A percentile compares a stretch with the other conserved stretches of the same genome.
phyloP scores from a whole-genome alignment of 495 filamentous ascomycete species.

The Xylaria flabelliformis region DNA sequence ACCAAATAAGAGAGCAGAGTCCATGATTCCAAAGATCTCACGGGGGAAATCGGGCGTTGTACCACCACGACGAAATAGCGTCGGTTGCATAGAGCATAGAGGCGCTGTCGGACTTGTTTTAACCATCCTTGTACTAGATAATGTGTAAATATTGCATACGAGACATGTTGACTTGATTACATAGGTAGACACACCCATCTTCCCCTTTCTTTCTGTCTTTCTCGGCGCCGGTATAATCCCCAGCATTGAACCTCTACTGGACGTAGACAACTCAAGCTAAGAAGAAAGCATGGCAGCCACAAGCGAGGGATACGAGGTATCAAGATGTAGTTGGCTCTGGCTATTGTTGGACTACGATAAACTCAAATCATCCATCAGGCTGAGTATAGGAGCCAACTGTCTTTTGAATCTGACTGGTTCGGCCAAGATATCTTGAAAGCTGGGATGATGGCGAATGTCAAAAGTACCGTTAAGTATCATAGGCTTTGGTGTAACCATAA shows the following conservation, averaged over 20 bases:
- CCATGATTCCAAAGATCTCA: background rate
- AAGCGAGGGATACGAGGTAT: background rate
- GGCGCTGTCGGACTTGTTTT: conserved; percentile 14
- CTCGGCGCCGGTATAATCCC: background rate
- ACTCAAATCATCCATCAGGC: background rate
- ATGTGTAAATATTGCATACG: conserved; percentile 27
- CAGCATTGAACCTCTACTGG: background rate
- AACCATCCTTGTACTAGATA: conserved; percentile 20
- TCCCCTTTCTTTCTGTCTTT: background rate
- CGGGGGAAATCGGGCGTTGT: background rate
- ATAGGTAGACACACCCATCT: background rate
- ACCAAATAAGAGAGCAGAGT: conserved; percentile 11
- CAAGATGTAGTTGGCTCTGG: background rate
- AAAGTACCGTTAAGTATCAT: too few relatives aligned
- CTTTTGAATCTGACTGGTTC: background rate
- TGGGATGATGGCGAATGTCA: too few relatives aligned
- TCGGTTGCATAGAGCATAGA: conserved; percentile 23
- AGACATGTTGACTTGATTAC: conserved; percentile 10
- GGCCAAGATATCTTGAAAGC: too few relatives aligned
- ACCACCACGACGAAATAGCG: conserved; percentile 12
- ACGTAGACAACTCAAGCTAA: background rate
- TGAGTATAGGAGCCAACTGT: background rate
- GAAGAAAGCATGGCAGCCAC: background rate
- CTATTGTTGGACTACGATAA: background rate
- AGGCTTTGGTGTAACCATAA: too few relatives aligned